A percentile compares a stretch with the other conserved stretches of the same genome.
Evolutionary conservation across 352 stramenopile species (phyloP).

Genomic region (Pythium biforme): DNA sequence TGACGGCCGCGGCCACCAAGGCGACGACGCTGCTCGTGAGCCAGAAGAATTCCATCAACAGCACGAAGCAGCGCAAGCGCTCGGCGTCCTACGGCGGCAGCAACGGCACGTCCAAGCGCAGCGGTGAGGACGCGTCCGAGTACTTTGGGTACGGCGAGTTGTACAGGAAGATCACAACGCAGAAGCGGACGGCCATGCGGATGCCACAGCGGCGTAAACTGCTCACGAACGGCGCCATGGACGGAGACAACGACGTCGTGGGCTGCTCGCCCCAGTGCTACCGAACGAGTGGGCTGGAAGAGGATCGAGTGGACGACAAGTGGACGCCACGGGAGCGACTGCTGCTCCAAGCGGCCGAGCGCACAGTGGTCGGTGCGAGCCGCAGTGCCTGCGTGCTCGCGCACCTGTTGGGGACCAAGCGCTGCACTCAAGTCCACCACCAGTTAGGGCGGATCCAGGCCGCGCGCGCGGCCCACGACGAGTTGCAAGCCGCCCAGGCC

Average conservation of each 20-base stretch:
- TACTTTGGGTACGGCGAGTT: slow-evolving; percentile 51
- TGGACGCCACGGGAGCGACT: slow-evolving; percentile 47
- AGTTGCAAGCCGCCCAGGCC: background rate
- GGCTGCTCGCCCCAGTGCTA: slow-evolving; percentile 15
- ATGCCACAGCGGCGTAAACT: background rate
- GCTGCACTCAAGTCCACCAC: slow-evolving; percentile 39
- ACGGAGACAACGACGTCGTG: background rate
- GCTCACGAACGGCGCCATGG: background rate
- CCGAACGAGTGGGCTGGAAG: background rate
- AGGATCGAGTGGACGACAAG: too few species aligned
- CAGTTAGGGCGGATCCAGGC: slow-evolving; percentile 3
- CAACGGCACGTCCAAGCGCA: slow-evolving; percentile 25
- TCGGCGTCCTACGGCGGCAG: background rate
- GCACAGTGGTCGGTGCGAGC: slow-evolving; percentile 26
- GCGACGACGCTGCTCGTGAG: slow-evolving; percentile 14
- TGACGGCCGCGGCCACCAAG: slow-evolving; percentile 19
- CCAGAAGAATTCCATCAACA: slow-evolving; percentile 10
- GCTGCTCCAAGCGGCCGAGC: slow-evolving; percentile 43
- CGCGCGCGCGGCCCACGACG: background rate
- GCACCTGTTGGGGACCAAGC: slow-evolving; percentile 38
- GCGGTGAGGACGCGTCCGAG: slow-evolving; percentile 45
- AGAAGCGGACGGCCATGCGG: slow-evolving; percentile 15
- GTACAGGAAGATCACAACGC: slow-evolving; percentile 47
- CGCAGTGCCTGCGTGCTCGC: slow-evolving; percentile 43
- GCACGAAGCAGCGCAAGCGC: background rate